phyloP scores from a whole-genome alignment of 2,329 filamentous ascomycete genomes.

The Didymellaceae sp. region DNA sequence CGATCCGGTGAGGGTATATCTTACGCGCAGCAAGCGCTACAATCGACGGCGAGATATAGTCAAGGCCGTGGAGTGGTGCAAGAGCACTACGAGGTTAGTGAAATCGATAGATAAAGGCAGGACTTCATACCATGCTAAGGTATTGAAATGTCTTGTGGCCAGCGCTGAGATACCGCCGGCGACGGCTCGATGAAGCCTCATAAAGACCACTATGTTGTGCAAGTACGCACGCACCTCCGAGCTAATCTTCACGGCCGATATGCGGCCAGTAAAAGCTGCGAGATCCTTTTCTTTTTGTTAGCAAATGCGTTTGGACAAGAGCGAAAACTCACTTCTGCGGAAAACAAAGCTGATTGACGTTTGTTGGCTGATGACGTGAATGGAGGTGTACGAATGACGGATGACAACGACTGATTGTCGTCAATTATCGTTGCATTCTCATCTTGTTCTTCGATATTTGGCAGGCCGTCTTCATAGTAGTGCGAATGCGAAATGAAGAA shows the following conservation, averaged over 20 bases:
- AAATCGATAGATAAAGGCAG: neutral
- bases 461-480: slow-evolving; percentile 71
- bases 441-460: slow-evolving; percentile 70
- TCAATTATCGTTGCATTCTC: slow-evolving; percentile 27
- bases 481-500: slow-evolving; percentile 91
- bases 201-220: slow-evolving; percentile 84
- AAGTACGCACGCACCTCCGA: slow-evolving; percentile 84
- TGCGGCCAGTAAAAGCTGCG: slow-evolving; percentile 64
- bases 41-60: slow-evolving; percentile 83
- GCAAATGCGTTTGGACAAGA: neutral
- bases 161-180: slow-evolving; percentile 76
- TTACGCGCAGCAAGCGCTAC: slow-evolving; percentile 83
- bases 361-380: slow-evolving; percentile 22
- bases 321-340: slow-evolving; percentile 51
- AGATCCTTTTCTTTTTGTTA: slow-evolving; percentile 54
- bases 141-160: slow-evolving; percentile 78
- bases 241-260: slow-evolving; percentile 67
- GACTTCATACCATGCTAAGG: slow-evolving; percentile 63
- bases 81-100: slow-evolving; percentile 60
- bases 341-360: slow-evolving; percentile 45
- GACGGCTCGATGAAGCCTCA: slow-evolving; percentile 87
- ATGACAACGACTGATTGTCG: slow-evolving; percentile 45
- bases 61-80: slow-evolving; percentile 79
- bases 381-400: slow-evolving; percentile 45
- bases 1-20: slow-evolving; percentile 84